Evolutionary conservation across 169 alveolate species (phyloP).

Genomic region (Eimeria praecox): DNA sequence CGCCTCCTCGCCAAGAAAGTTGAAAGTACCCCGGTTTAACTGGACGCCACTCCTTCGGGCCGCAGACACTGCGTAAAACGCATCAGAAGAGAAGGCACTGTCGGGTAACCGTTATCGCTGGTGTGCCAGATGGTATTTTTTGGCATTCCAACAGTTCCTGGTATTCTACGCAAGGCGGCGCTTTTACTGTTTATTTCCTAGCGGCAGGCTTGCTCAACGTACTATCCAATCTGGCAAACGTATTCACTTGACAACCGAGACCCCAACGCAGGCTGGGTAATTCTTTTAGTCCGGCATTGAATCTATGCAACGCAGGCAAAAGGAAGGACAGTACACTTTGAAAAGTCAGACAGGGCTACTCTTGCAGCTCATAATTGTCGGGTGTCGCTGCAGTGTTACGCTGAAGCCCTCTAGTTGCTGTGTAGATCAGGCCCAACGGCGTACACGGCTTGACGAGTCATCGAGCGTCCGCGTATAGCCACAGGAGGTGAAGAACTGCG

Average conservation of each 20-base stretch:
- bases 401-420: not conserved
- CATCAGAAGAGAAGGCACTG: not conserved
- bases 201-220: not conserved
- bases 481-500: conserved; percentile 55
- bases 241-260: not conserved
- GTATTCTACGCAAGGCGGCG: not conserved
- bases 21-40: conserved; percentile 38
- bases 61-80: conserved; percentile 57
- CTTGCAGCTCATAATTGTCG: not conserved
- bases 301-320: not conserved
- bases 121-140: not conserved
- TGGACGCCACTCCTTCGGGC: conserved; percentile 44
- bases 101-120: not conserved
- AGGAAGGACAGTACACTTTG: not conserved
- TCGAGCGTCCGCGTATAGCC: conserved; percentile 34
- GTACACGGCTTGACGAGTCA: conserved; percentile 1
- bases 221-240: conserved; percentile 65
- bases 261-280: not conserved
- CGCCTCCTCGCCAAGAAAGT: conserved; percentile 66
- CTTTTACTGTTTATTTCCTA: not conserved
- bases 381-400: not conserved
- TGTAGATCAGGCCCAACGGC: not conserved
- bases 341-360: not conserved
- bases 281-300: not conserved
- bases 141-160: not conserved